Conservation (phyloP, 2,329 filamentous ascomycete genomes). For the Alternaria tenuissima region DNA sequence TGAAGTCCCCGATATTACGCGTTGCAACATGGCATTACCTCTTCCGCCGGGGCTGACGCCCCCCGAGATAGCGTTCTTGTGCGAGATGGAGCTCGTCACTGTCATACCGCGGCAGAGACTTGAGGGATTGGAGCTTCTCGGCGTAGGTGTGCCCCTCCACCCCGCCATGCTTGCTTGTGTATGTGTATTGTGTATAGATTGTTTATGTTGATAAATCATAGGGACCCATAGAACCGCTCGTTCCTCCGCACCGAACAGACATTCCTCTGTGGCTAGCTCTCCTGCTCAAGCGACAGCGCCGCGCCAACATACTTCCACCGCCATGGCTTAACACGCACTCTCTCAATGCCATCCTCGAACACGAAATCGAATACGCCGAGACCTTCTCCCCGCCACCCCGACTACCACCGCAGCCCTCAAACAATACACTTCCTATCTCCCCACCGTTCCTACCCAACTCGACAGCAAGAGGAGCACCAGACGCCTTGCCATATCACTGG, state of each 20-base stretch:
- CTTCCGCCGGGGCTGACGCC: constrained; percentile 76
- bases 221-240: constrained; percentile 79
- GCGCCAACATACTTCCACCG: constrained; percentile 91
- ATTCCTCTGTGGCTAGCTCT: constrained; percentile 94
- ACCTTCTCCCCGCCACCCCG: constrained; percentile 81
- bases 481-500: constrained; percentile 92
- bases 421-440: constrained; percentile 43
- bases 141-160: constrained; percentile 68
- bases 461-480: constrained; percentile 71
- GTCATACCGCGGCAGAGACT: constrained; percentile 90
- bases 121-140: constrained; percentile 83
- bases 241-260: constrained; percentile 79
- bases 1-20: constrained; percentile 33
- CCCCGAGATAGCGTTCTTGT: constrained; percentile 89
- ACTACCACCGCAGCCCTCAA: constrained; percentile 65
- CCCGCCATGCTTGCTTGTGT: constrained; percentile 28
- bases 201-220: constrained; percentile 51
- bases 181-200: background rate
- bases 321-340: constrained; percentile 84
- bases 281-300: constrained; percentile 90
- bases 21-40: constrained; percentile 65
- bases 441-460: constrained; percentile 83
- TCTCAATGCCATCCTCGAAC: constrained; percentile 77
- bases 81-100: constrained; percentile 96
- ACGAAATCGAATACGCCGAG: constrained; percentile 77